A percentile compares a stretch with the other conserved stretches of the same genome.
Conservation (phyloP, 129 eudicot genomes). For the Pulicaria dysenterica region DNA sequence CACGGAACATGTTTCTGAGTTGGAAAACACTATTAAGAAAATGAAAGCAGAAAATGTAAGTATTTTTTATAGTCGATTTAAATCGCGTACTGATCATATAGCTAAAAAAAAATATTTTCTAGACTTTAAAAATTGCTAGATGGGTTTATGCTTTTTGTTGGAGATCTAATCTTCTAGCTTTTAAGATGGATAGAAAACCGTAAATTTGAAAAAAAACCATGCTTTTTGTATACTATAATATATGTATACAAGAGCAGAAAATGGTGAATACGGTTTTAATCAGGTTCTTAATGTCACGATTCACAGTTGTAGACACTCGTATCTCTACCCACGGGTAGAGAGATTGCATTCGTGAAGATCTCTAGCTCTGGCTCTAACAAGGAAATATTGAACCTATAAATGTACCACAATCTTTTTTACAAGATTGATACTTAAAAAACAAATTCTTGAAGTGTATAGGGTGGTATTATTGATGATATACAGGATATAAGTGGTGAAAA, state of each 20-base stretch:
- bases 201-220: no score
- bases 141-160: not conserved
- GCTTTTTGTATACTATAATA: no score
- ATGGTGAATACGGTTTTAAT: no score
- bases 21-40: slow-evolving; percentile 82
- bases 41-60: slow-evolving; percentile 72
- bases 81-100: not conserved
- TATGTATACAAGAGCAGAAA: no score
- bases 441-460: slow-evolving; percentile 37
- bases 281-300: no score
- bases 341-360: no score
- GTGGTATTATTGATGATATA: slow-evolving; percentile 37
- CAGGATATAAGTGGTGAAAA: slow-evolving; percentile 31
- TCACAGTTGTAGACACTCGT: no score
- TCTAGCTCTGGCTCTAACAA: no score
- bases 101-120: not conserved
- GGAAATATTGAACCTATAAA: no score
- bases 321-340: no score
- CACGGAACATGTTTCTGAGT: slow-evolving; percentile 81
- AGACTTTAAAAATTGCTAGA: not conserved
- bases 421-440: not conserved
- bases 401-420: not conserved
- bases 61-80: slow-evolving; percentile 20
- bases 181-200: no score
- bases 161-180: not conserved